A percentile compares a stretch with the other conserved stretches of the same genome.
Evolutionary conservation across 1,284 basidiomycete genomes (phyloP).

Genomic region (Ustilago shanxiensis): DNA sequence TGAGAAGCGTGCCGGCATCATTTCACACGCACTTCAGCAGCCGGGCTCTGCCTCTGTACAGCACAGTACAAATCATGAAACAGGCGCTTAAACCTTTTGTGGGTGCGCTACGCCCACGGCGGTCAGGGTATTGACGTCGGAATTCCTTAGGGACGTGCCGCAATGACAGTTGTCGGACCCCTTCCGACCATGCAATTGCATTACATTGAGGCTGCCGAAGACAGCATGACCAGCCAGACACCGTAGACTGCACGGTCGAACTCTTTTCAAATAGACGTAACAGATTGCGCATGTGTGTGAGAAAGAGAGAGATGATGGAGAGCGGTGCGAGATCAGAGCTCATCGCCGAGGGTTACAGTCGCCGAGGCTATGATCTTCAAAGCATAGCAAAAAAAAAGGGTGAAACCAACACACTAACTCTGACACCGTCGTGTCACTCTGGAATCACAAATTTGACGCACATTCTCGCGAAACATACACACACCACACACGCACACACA

Average conservation of each 20-base stretch:
- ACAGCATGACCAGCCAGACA: not conserved
- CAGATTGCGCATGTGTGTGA: no score
- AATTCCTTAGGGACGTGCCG: not conserved
- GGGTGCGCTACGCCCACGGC: not conserved
- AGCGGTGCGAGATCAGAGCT: not conserved
- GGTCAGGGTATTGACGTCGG: not conserved
- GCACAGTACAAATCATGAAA: no score
- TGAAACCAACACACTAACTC: not conserved
- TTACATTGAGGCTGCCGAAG: not conserved
- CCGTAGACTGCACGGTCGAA: not conserved
- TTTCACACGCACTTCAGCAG: no score
- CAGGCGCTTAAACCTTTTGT: not conserved
- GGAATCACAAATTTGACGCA: not conserved
- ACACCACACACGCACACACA: no score
- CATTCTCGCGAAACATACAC: not conserved
- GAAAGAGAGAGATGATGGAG: no score
- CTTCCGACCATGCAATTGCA: not conserved
- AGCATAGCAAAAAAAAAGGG: no score
- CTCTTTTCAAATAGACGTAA: not conserved
- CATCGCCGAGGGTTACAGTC: constrained; percentile 7
- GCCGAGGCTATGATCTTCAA: not conserved
- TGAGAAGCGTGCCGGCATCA: not conserved
- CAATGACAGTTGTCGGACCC: not conserved
- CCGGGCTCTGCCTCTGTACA: no score
- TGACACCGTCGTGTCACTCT: not conserved